Evolutionary conservation across 306 rosid genomes (phyloP).

Genomic region (Morella rubra): DNA sequence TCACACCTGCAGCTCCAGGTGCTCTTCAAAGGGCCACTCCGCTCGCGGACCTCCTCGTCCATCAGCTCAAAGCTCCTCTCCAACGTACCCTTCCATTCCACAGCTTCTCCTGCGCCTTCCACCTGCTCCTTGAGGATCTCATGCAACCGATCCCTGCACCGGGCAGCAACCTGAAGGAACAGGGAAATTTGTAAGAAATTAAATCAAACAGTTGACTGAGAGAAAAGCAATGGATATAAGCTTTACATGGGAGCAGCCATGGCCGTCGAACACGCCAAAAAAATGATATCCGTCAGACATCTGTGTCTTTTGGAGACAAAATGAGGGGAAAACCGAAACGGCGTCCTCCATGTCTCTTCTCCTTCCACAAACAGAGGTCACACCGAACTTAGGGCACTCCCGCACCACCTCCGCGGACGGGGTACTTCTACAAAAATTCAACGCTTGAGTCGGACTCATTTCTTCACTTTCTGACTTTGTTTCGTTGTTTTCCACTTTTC

Average conservation of each 20-base stretch:
- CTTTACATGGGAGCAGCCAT: conserved; percentile 93
- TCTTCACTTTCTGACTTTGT: not conserved
- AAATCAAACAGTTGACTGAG: not conserved
- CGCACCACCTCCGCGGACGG: not conserved
- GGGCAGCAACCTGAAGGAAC: conserved; percentile 38
- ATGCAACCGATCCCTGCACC: conserved; percentile 46
- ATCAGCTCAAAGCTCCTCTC: conserved; percentile 39
- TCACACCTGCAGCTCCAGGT: conserved; percentile 48
- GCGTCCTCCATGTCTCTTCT: conserved; percentile 94
- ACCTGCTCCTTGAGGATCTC: conserved; percentile 47
- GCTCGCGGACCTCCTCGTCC: conserved; percentile 43
- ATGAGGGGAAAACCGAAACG: conserved; percentile 53
- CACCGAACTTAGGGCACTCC: conserved; percentile 46
- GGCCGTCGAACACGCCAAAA: conserved; percentile 96
- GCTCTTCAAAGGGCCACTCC: not conserved
- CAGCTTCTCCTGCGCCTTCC: not conserved
- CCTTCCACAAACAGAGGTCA: conserved; percentile 84
- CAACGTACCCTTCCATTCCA: conserved; percentile 46
- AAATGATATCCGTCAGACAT: conserved; percentile 35
- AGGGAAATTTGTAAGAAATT: not conserved
- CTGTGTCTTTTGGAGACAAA: not conserved
- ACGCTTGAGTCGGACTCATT: not conserved
- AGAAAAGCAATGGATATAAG: not conserved
- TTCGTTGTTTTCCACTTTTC: not conserved
- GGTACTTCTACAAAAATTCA: conserved; percentile 1